Conservation (phyloP, 2,329 filamentous ascomycete species). For the Colletotrichum sp. region DNA sequence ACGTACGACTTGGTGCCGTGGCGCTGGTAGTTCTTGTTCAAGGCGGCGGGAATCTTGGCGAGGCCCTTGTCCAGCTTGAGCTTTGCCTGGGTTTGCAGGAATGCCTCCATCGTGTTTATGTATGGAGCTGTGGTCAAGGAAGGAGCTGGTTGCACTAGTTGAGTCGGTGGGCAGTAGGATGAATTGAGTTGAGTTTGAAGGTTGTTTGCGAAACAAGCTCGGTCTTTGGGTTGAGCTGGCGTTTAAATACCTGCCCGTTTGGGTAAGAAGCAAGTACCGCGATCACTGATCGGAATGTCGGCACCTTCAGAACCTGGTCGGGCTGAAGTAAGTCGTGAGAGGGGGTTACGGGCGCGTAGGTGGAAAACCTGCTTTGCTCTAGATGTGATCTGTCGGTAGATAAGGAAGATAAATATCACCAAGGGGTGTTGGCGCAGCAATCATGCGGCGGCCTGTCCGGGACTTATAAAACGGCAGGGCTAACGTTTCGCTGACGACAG, state of each 20-base stretch:
- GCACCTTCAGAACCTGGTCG: not conserved
- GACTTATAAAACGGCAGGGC: not conserved
- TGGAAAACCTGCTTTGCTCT: not conserved
- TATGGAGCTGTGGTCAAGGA: not conserved
- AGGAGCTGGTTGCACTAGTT: not conserved
- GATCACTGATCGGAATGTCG: not conserved
- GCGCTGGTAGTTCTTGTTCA: constrained; percentile 12
- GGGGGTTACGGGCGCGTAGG: not conserved
- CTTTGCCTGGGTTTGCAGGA: constrained; percentile 11
- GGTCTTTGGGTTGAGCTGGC: not conserved
- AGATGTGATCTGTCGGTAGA: not conserved
- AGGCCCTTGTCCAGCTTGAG: constrained; percentile 11
- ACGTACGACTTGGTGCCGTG: constrained; percentile 17
- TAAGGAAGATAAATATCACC: not conserved
- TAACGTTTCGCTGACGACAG: not conserved
- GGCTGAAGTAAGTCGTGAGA: not conserved
- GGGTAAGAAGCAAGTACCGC: not conserved
- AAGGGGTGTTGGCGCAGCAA: not conserved
- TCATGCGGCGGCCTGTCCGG: not conserved
- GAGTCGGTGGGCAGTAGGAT: not conserved
- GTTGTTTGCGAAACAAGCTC: not conserved
- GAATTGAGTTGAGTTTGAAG: not conserved
- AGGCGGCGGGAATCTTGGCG: not conserved
- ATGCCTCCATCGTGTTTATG: not conserved
- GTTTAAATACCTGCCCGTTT: not conserved